Evolutionary conservation across 2,329 filamentous ascomycete genomes (phyloP).

Genomic region (Neophaeococcomyces mojaviensis): DNA sequence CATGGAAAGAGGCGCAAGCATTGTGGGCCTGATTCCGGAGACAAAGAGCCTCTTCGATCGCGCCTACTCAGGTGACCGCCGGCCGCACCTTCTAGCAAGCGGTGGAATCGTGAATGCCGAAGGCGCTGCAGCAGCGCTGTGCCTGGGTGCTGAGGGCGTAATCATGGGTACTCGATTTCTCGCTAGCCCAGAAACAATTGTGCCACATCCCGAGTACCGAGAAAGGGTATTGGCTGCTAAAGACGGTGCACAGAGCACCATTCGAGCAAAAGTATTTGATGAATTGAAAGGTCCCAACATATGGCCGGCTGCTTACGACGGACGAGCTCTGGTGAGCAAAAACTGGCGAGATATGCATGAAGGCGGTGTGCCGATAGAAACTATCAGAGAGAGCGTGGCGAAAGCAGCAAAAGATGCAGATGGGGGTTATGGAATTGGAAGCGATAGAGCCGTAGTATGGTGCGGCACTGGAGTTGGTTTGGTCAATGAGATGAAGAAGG

Average conservation of each 20-base stretch:
- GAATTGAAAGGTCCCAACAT: conserved; percentile 48
- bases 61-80: not conserved
- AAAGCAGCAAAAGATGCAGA: conserved; percentile 26
- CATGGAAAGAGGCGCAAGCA: conserved; percentile 37
- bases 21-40: conserved; percentile 46
- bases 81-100: conserved; percentile 32
- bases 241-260: conserved; percentile 47
- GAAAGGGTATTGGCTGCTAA: conserved; percentile 41
- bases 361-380: conserved; percentile 36
- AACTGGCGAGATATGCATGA: conserved; percentile 39
- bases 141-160: conserved; percentile 47
- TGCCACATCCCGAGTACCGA: conserved; percentile 41
- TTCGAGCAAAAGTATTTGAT: conserved; percentile 48
- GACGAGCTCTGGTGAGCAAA: conserved; percentile 13
- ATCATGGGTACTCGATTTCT: conserved; percentile 60
- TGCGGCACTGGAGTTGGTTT: conserved; percentile 56
- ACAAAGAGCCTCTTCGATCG: conserved; percentile 31
- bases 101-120: conserved; percentile 48
- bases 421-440: conserved; percentile 45
- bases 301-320: conserved; percentile 30
- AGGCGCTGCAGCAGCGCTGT: conserved; percentile 43
- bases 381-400: conserved; percentile 39
- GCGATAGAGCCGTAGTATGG: conserved; percentile 51
- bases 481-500: conserved; percentile 40
- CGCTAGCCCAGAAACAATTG: conserved; percentile 42